These are phyloP conservation scores for Arbutus unedo DNA, from an alignment of 148 eudicot species.

Conservation along the genomic window DNA sequence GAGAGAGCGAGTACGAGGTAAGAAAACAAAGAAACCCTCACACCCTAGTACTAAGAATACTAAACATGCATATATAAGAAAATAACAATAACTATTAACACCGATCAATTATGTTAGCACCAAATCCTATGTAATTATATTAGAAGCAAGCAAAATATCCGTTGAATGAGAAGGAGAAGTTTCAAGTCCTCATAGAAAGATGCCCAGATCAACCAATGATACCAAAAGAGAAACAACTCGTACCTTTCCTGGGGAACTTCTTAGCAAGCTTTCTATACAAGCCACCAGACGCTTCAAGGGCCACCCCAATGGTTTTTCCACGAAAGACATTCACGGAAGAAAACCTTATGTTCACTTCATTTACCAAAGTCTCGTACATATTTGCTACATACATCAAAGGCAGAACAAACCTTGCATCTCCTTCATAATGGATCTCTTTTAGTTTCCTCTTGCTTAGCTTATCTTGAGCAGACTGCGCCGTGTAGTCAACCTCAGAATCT, in stretches of 20 bases:
- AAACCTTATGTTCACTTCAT: constrained; percentile 69
- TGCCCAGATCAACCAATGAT: not conserved
- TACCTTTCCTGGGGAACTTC: constrained; percentile 88
- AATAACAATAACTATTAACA: no score
- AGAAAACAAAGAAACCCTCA: no score
- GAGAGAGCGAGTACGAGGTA: no score
- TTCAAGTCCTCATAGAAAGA: not conserved
- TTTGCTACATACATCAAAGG: constrained; percentile 98
- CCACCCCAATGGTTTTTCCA: constrained; percentile 85
- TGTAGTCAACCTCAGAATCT: constrained; percentile 48
- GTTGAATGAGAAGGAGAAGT: not conserved
- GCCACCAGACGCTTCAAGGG: constrained; percentile 99
- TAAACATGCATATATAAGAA: no score
- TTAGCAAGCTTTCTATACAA: constrained; percentile 83
- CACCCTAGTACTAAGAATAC: no score
- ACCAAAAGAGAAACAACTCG: not conserved
- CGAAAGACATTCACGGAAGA: constrained; percentile 67
- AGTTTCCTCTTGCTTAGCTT: constrained; percentile 70
- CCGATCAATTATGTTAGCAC: not conserved
- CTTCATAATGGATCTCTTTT: constrained; percentile 64
- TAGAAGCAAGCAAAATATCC: not conserved
- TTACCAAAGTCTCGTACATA: constrained; percentile 77
- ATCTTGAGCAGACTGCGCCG: constrained; percentile 53
- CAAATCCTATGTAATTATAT: not conserved
- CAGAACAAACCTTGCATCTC: constrained; percentile 73